Conservation (phyloP, 257 asterid genomes). For the Thymus mandschuricus region DNA sequence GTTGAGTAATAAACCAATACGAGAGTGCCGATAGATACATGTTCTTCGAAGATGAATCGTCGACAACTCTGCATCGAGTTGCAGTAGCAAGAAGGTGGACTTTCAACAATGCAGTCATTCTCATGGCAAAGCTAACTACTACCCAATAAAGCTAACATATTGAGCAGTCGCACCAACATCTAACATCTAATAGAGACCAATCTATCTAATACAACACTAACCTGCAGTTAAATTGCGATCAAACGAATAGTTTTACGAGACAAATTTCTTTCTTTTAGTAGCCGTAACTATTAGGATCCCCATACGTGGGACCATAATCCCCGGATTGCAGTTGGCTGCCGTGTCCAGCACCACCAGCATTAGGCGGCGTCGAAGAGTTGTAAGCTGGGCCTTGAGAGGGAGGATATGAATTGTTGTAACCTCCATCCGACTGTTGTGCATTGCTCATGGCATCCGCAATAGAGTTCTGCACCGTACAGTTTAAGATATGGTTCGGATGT, state of each 20-base stretch:
- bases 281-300: slow-evolving; percentile 46
- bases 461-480: slow-evolving; percentile 53
- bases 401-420: slow-evolving; percentile 58
- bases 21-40: no score
- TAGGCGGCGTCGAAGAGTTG: slow-evolving; percentile 42
- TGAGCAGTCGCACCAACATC: background rate
- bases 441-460: slow-evolving; percentile 66
- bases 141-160: background rate
- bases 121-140: background rate
- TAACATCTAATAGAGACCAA: background rate
- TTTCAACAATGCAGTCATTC: no score
- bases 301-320: slow-evolving; percentile 55
- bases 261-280: slow-evolving; percentile 43
- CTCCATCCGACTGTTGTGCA: slow-evolving; percentile 46
- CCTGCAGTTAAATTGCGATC: slow-evolving; percentile 1
- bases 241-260: background rate
- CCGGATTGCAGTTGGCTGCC: slow-evolving; percentile 50
- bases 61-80: no score
- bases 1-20: background rate
- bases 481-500: background rate
- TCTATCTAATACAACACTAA: slow-evolving; percentile 31
- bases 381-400: slow-evolving; percentile 55
- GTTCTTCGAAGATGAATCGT: no score
- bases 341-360: slow-evolving; percentile 48
- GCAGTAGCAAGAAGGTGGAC: no score